Conservation (phyloP, 192 early-diverging fungal genomes). For the Mortierella claussenii region DNA sequence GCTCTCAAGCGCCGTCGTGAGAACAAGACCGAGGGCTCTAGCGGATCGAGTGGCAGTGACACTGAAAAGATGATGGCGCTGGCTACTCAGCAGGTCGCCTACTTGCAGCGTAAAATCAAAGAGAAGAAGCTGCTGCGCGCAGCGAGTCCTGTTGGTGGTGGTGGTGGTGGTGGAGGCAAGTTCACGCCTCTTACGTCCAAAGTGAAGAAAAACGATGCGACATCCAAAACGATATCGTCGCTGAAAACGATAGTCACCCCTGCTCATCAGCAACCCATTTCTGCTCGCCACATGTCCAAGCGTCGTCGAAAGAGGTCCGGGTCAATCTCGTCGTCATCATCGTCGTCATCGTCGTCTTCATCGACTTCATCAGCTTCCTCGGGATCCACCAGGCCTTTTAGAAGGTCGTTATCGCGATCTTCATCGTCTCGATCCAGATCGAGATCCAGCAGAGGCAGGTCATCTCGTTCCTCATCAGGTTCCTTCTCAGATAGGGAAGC, state of each 20-base stretch:
- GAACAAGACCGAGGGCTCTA: neutral
- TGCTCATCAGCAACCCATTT: neutral
- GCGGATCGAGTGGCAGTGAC: constrained; percentile 27
- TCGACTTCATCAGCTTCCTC: constrained; percentile 9
- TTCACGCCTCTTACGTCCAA: neutral
- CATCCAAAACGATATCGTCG: neutral
- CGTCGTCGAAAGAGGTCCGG: constrained; percentile 6
- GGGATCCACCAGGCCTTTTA: neutral
- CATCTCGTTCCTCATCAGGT: neutral
- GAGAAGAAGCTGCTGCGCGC: constrained; percentile 25
- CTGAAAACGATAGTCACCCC: constrained; percentile 1
- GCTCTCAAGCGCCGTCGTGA: constrained; percentile 5
- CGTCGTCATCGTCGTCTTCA: constrained; percentile 10
- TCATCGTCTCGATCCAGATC: neutral
- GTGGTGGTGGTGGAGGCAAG: neutral
- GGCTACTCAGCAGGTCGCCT: constrained; percentile 45
- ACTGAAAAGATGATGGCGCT: constrained; percentile 44
- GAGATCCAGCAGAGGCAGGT: neutral
- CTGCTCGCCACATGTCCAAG: constrained; percentile 1
- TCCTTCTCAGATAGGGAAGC: neutral
- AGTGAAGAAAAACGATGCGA: neutral
- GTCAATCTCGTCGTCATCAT: constrained; percentile 14
- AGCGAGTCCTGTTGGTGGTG: neutral
- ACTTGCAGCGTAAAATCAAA: constrained; percentile 46
- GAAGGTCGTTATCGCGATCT: neutral